Percentiles rank a stretch among this genome's conserved stretches.
phyloP scores from a whole-genome alignment of 768 basidiomycete genomes.

The Tylopilus intermedius region DNA sequence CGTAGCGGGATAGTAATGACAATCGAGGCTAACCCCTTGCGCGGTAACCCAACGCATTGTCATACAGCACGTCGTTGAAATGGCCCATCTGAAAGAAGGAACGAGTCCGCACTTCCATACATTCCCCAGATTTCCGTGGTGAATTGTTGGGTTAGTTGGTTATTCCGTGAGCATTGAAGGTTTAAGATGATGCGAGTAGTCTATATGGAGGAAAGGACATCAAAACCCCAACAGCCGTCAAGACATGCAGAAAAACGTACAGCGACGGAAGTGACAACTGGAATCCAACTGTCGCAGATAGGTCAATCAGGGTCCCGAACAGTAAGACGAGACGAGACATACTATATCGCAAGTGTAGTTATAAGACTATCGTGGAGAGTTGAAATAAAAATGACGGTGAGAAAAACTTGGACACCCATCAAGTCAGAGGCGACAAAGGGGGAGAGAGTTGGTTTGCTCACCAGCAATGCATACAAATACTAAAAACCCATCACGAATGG shows the following conservation, averaged over 20 bases:
- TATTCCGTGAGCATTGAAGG: not conserved
- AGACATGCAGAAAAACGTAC: slow-evolving; percentile 7
- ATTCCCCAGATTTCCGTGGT: slow-evolving; percentile 18
- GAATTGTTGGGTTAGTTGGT: not conserved
- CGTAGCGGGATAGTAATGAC: not conserved
- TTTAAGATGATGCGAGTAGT: slow-evolving; percentile 19
- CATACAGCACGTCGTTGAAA: not conserved
- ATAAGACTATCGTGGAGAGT: slow-evolving; percentile 1
- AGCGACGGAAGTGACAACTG: slow-evolving; percentile 13
- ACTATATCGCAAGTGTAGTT: slow-evolving; percentile 12
- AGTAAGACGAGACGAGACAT: not conserved
- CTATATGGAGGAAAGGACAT: slow-evolving; percentile 1
- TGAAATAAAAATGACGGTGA: slow-evolving; percentile 1
- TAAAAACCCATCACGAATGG: slow-evolving; percentile 22
- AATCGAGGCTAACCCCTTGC: not conserved
- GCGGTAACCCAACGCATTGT: not conserved
- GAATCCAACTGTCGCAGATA: slow-evolving; percentile 16
- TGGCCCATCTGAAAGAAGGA: slow-evolving; percentile 3
- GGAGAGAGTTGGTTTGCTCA: slow-evolving; percentile 3
- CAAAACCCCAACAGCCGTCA: not conserved
- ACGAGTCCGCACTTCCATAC: slow-evolving; percentile 14
- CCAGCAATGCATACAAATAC: slow-evolving; percentile 13
- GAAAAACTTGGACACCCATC: slow-evolving; percentile 10
- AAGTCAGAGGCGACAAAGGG: not conserved
- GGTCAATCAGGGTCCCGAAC: not conserved